phyloP scores from a whole-genome alignment of 306 rosid genomes.

The Dryas drummondii region DNA sequence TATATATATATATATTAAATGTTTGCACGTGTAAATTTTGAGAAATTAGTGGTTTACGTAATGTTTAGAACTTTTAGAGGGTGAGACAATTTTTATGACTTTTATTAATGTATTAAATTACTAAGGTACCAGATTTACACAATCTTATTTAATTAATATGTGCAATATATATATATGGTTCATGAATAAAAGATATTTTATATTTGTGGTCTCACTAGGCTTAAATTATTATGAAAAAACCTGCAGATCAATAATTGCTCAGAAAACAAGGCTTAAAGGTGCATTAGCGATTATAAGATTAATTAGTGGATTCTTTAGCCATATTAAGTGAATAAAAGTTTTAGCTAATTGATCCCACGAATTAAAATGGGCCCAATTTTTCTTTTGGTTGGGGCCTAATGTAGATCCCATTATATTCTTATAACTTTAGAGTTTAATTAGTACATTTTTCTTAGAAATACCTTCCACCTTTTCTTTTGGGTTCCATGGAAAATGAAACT shows the following conservation, averaged over 20 bases:
- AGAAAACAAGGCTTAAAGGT: slow-evolving; percentile 32
- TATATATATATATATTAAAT: not conserved
- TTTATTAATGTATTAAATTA: not conserved
- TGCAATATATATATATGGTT: not conserved
- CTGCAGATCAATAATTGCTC: slow-evolving; percentile 22
- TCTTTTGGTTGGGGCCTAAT: not conserved
- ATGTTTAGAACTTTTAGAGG: not conserved
- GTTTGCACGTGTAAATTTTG: not conserved
- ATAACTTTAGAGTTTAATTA: not conserved
- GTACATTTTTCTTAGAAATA: too few species aligned
- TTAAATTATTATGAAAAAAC: slow-evolving; percentile 3
- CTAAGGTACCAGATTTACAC: not conserved
- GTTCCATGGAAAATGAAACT: too few species aligned
- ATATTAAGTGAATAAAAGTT: not conserved
- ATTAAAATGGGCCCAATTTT: not conserved
- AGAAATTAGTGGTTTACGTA: too few species aligned
- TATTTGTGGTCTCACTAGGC: slow-evolving; percentile 7
- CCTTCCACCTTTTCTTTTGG: too few species aligned
- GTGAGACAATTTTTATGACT: not conserved
- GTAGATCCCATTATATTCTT: not conserved
- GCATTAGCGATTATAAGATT: slow-evolving; percentile 11
- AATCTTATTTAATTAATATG: not conserved
- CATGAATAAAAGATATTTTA: not conserved
- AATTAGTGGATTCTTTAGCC: slow-evolving; percentile 12
- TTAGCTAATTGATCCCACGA: slow-evolving; percentile 9